Evolutionary conservation across 2,329 filamentous ascomycete species (phyloP).

Genomic region (Scedosporium minutisporum): DNA sequence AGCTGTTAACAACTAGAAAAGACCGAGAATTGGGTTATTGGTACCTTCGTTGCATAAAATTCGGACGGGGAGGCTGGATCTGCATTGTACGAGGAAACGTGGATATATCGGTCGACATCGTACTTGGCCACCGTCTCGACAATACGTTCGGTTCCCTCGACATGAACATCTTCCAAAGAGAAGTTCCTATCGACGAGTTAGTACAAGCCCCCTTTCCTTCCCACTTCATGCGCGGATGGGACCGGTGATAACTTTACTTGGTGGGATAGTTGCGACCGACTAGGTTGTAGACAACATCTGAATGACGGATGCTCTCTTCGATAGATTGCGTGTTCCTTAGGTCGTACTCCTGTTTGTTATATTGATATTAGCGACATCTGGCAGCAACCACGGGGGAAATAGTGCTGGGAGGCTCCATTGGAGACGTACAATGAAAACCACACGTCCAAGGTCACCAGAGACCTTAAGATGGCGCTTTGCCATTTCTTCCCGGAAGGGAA

Average conservation of each 20-base stretch:
- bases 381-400: neutral
- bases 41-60: slow-evolving; percentile 83
- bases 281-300: slow-evolving; percentile 95
- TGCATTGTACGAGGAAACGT: slow-evolving; percentile 92
- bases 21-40: slow-evolving; percentile 10
- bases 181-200: slow-evolving; percentile 67
- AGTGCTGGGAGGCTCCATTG: neutral
- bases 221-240: neutral
- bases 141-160: slow-evolving; percentile 87
- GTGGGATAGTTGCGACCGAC: slow-evolving; percentile 91
- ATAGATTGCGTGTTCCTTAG: slow-evolving; percentile 90
- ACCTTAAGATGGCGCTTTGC: slow-evolving; percentile 93
- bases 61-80: slow-evolving; percentile 70
- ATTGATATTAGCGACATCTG: slow-evolving; percentile 1
- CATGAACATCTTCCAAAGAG: slow-evolving; percentile 80
- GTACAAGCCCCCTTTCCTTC: slow-evolving; percentile 7
- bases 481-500: slow-evolving; percentile 97
- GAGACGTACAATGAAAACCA: slow-evolving; percentile 71
- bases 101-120: slow-evolving; percentile 92
- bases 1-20: slow-evolving; percentile 9
- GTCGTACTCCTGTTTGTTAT: slow-evolving; percentile 66
- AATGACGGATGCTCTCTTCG: slow-evolving; percentile 92
- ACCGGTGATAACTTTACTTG: slow-evolving; percentile 50
- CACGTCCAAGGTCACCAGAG: slow-evolving; percentile 82
- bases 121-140: slow-evolving; percentile 94